A percentile compares a stretch with the other conserved stretches of the same genome.
phyloP scores from a whole-genome alignment of 2,329 filamentous ascomycete genomes.

The Aspergillus unguis region DNA sequence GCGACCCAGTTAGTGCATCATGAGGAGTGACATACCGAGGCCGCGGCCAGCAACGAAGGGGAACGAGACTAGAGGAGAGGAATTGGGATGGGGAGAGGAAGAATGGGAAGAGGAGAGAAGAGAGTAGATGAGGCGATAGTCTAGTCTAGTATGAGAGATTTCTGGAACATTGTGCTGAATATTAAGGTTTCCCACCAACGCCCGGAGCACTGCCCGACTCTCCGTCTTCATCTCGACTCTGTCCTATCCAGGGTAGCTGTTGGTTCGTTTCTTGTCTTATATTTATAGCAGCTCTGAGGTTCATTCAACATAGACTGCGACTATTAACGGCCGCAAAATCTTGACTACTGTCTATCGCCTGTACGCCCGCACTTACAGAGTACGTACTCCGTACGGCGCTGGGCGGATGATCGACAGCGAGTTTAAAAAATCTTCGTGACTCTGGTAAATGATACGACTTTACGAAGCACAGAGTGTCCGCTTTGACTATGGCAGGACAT shows the following conservation, averaged over 20 bases:
- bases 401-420: background rate
- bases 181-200: conserved; percentile 5
- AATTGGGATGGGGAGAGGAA: background rate
- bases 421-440: background rate
- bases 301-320: too few relatives aligned
- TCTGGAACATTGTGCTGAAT: background rate
- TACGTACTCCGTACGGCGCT: background rate
- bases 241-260: too few relatives aligned
- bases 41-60: background rate
- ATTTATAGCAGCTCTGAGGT: too few relatives aligned
- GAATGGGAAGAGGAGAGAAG: background rate
- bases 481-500: background rate
- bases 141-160: background rate
- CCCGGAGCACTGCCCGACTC: background rate
- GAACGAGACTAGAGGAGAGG: background rate
- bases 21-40: background rate
- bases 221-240: background rate
- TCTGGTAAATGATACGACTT: background rate
- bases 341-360: too few relatives aligned
- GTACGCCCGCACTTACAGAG: too few relatives aligned
- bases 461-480: background rate
- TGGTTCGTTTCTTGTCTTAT: too few relatives aligned
- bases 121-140: background rate
- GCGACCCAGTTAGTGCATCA: conserved; percentile 2
- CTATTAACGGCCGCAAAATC: too few relatives aligned